Evolutionary conservation across 129 eudicot genomes (phyloP).

Genomic region (Pittosporum tobira): DNA sequence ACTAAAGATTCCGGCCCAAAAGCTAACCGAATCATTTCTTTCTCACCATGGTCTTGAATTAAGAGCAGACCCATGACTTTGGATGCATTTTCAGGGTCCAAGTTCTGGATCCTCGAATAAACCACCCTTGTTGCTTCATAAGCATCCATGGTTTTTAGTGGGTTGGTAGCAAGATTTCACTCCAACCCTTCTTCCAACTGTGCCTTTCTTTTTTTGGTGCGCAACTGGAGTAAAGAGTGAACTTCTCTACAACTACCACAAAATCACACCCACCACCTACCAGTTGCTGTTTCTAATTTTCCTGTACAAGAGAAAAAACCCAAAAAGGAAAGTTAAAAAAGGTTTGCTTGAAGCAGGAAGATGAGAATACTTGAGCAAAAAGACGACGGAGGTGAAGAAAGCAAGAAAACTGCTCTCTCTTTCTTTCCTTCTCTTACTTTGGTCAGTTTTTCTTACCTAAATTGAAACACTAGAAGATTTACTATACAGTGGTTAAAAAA

Average conservation of each 20-base stretch:
- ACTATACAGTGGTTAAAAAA: too few relatives aligned
- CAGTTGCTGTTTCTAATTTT: conserved; percentile 11
- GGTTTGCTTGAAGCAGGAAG: too few relatives aligned
- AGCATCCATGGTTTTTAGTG: conserved; percentile 45
- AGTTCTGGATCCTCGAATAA: conserved; percentile 52
- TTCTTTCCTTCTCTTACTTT: too few relatives aligned
- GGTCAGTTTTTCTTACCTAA: too few relatives aligned
- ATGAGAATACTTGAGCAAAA: too few relatives aligned
- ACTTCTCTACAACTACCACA: conserved; percentile 3
- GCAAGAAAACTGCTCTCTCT: too few relatives aligned
- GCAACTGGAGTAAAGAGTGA: neutral
- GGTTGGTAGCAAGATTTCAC: conserved; percentile 1
- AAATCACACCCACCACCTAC: conserved; percentile 7
- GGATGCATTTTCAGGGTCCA: conserved; percentile 84
- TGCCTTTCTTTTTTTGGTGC: neutral
- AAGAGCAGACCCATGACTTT: conserved; percentile 76
- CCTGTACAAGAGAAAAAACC: conserved; percentile 4
- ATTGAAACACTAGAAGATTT: too few relatives aligned
- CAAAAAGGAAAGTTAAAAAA: neutral
- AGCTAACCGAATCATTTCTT: conserved; percentile 89
- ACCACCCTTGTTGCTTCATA: conserved; percentile 90
- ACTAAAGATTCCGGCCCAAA: conserved; percentile 67
- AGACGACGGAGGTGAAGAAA: too few relatives aligned
- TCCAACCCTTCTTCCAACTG: conserved; percentile 3
- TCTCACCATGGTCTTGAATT: conserved; percentile 83